Base-by-base conservation (phyloP, 495 filamentous ascomycete species). In the Lasiosphaeria miniovina region DNA sequence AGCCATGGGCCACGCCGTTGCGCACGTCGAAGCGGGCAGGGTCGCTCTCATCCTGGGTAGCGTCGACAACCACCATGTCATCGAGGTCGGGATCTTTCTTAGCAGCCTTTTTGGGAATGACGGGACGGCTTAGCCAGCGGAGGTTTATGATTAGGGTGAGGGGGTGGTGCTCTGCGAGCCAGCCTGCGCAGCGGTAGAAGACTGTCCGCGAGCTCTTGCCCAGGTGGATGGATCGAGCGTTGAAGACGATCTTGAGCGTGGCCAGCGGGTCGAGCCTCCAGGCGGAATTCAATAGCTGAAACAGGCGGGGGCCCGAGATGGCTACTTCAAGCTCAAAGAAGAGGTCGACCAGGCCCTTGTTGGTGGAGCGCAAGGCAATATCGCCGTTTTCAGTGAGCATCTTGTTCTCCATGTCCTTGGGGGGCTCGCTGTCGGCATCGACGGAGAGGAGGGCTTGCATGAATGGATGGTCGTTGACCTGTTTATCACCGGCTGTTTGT, bases 161-260 rank as follows among this genome's bases (percentile, higher is more conserved):
- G 3, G 79, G 78, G 62, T 81, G 79, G 36, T 75, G 49, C 53
- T 71, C 48, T 0, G 69, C 65, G 6, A 82, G 65, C 78, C 79
- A 82, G 4, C 77, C 77, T 24, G 77, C 66, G 34, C 73, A 74
- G 7, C 75, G 69, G 63, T 82, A 82, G 52, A 78, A 76, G 3
- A 62, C 62, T 4, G 46, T 9, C 9, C 68, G 69, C 38, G 69
- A 71, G 54, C 66, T 59, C 63, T 81, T 79, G 51, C 79, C 80
- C 0, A 80, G 68, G 61, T 80, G 76, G 40, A 82, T 81, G 51
- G 73, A 77, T 24, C 80, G 75, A n/a, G 73, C 68, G 58, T 80
- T 77, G 69, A 77, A 81, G 62, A 82, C 74, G 61, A 81, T 72
- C 66, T 78, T 80, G 40, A 81, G 69, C 3, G 78, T 79, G n/a